Evolutionary conservation across 768 basidiomycete species (phyloP).

Genomic region (Rhodotorula kratochvilovae): DNA sequence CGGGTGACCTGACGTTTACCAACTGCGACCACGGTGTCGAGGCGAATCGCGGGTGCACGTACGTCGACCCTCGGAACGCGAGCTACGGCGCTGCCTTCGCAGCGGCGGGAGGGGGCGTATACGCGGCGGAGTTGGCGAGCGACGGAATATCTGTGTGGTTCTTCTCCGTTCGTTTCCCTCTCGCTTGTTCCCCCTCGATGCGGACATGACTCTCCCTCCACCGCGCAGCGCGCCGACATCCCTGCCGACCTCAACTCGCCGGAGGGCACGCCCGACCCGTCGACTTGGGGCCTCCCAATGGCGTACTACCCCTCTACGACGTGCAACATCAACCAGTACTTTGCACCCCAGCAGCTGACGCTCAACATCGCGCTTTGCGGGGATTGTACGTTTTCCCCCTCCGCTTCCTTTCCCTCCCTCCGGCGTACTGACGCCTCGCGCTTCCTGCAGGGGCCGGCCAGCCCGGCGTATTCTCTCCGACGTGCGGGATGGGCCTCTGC

Average conservation of each 20-base stretch:
- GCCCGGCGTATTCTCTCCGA: constrained; percentile 56
- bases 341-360: constrained; percentile 45
- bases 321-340: constrained; percentile 47
- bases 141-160: constrained; percentile 58
- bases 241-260: constrained; percentile 38
- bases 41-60: constrained; percentile 28
- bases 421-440: not conserved
- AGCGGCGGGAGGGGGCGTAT: constrained; percentile 53
- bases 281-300: constrained; percentile 58
- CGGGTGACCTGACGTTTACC: constrained; percentile 35
- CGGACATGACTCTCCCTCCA: no score
- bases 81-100: constrained; percentile 53
- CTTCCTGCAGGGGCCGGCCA: constrained; percentile 49
- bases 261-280: constrained; percentile 53
- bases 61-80: constrained; percentile 29
- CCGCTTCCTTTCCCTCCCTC: no score
- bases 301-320: constrained; percentile 57
- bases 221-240: constrained; percentile 42
- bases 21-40: constrained; percentile 26
- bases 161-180: constrained; percentile 51
- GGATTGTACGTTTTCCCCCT: constrained; percentile 45
- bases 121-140: constrained; percentile 49
- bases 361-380: constrained; percentile 40
- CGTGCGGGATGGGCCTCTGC: constrained; percentile 61
- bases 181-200: no score